phyloP scores from a whole-genome alignment of 2,329 filamentous ascomycete species.

The Apiospora malaysiana region DNA sequence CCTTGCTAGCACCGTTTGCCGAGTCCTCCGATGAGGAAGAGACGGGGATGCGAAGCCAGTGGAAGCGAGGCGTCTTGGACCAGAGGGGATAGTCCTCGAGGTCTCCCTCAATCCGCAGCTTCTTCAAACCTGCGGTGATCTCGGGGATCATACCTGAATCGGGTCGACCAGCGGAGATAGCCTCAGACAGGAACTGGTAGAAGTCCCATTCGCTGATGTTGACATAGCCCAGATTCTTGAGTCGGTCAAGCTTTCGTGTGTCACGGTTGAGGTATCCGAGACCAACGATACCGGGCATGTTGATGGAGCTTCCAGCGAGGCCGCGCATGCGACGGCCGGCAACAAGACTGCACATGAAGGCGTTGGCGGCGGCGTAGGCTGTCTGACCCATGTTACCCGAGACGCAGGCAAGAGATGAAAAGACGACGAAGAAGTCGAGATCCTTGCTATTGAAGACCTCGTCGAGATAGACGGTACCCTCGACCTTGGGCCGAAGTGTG shows the following conservation, averaged over 20 bases:
- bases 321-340: constrained; percentile 35
- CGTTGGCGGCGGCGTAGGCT: constrained; percentile 46
- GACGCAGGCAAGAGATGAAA: constrained; percentile 44
- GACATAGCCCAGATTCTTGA: constrained; percentile 27
- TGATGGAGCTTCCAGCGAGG: constrained; percentile 33
- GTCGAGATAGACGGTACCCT: constrained; percentile 42
- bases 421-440: constrained; percentile 50
- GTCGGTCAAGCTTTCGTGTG: constrained; percentile 28
- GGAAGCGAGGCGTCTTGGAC: constrained; percentile 35
- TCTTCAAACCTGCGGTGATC: constrained; percentile 25
- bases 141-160: background rate
- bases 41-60: constrained; percentile 28
- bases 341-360: constrained; percentile 43
- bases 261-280: constrained; percentile 35
- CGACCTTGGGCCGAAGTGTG: constrained; percentile 44
- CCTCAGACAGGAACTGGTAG: background rate
- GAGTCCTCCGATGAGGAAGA: background rate
- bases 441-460: constrained; percentile 35
- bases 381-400: constrained; percentile 45
- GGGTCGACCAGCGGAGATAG: background rate
- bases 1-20: constrained; percentile 1
- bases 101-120: constrained; percentile 18
- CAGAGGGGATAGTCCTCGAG: constrained; percentile 29
- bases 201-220: constrained; percentile 30
- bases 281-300: constrained; percentile 36